A percentile compares a stretch with the other conserved stretches of the same genome.
phyloP scores from a whole-genome alignment of 225 moss, liverwort and hornwort species.

The Straminergon stramineum region DNA sequence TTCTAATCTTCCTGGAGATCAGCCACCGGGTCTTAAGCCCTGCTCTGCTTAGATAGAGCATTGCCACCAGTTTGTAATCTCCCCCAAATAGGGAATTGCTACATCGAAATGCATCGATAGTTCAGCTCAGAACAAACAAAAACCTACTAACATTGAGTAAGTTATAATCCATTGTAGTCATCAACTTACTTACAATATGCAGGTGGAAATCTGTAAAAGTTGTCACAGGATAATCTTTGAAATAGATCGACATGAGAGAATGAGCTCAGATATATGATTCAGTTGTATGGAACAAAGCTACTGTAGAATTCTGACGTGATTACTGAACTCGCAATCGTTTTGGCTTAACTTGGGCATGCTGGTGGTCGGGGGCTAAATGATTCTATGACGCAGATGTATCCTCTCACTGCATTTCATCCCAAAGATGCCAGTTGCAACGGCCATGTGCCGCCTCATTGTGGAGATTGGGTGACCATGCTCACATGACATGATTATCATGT shows the following conservation, averaged over 20 bases:
- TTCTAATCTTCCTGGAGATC: background rate
- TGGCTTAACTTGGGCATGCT: background rate
- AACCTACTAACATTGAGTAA: background rate
- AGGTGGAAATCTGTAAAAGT: background rate
- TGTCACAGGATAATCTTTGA: too few species aligned
- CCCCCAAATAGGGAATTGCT: background rate
- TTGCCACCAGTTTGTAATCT: background rate
- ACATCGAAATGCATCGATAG: background rate
- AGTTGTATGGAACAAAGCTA: background rate
- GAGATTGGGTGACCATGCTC: slow-evolving; percentile 29
- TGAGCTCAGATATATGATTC: background rate
- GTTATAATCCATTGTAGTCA: background rate
- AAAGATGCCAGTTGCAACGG: slow-evolving; percentile 12
- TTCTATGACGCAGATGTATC: slow-evolving; percentile 19
- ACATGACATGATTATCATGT: slow-evolving; percentile 1
- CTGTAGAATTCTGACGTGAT: background rate
- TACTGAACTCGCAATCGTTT: background rate
- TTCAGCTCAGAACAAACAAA: background rate
- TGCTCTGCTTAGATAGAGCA: background rate
- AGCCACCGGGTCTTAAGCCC: background rate
- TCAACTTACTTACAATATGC: background rate
- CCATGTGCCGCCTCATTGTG: slow-evolving; percentile 42
- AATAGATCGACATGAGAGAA: background rate
- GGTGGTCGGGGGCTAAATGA: background rate
- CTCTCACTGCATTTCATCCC: slow-evolving; percentile 25